Conservation (phyloP, 805 yeast genomes). For the Allodekkera sacchari region DNA sequence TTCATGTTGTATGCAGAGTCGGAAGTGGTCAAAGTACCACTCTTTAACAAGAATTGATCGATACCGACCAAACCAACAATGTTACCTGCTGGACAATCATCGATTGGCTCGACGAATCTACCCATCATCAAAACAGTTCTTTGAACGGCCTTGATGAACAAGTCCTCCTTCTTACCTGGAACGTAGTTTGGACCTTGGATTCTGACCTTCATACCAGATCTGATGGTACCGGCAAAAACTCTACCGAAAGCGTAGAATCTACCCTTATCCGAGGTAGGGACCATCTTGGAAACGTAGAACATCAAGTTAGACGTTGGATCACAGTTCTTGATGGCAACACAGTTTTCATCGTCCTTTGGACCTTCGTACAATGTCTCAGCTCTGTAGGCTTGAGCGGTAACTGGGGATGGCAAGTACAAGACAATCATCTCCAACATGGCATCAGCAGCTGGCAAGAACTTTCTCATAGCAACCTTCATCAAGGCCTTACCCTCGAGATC, state of each 20-base stretch:
- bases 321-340: constrained; percentile 93
- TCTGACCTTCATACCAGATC: constrained; percentile 98
- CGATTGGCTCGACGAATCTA: constrained; percentile 94
- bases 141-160: constrained; percentile 95
- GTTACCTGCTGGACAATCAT: constrained; percentile 99
- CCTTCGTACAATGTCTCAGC: constrained; percentile 99
- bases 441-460: constrained; percentile 99
- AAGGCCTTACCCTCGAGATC: constrained; percentile 98
- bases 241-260: constrained; percentile 99
- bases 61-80: constrained; percentile 99
- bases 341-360: constrained; percentile 87
- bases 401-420: constrained; percentile 98
- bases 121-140: constrained; percentile 99
- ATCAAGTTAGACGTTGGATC: constrained; percentile 97
- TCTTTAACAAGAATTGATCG: constrained; percentile 98
- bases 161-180: constrained; percentile 97
- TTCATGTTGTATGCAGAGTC: constrained; percentile 98
- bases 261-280: constrained; percentile 99
- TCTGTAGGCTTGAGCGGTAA: constrained; percentile 98
- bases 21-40: constrained; percentile 97
- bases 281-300: constrained; percentile 99
- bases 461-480: constrained; percentile 97
- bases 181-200: constrained; percentile 99
- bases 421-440: constrained; percentile 98
- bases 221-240: constrained; percentile 99